Evolutionary conservation across 1,139 yeast genomes (phyloP), one percentile per base, ranked within the genome.

Genomic region (Yamadazyma aaseri): DNA sequence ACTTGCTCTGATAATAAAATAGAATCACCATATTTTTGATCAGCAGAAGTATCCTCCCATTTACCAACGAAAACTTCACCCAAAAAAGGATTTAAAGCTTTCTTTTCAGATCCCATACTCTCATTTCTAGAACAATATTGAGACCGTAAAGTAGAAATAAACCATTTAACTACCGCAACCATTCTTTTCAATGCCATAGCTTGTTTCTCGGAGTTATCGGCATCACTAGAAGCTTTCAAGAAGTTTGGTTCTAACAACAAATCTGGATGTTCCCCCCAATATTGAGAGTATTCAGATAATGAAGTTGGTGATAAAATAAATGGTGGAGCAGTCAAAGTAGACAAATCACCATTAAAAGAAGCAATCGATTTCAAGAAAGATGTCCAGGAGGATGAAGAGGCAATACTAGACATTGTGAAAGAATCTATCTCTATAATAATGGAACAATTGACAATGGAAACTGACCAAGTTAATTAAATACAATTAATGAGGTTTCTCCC

Each of bases 291-390:
- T 63, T 92, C 98, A 18, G 80, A 79, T 50, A 87, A 71, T 3
- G 97, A 90, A 6, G 86, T 83, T 17, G 96, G 90, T 7, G 96
- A 86, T 43, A 92, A 71, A 49, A 92, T 92, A 63, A 92, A 92
- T n/a, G 98, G 97, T 17, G 98, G 98, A 2, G 98, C 98, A 2
- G 98, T 89, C 53, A 92, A 67, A 2, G 96, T 81, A 12, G 96
- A 86, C 47, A 92, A 68, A 57, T 92, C 98, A 26, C 98, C 98
- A 49, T 90, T 89, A 63, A 86, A 92, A 10, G 95, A 79, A 26
- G 97, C 95, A 51, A 92, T 79, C 35, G 96, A 86, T 63, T 87
- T 86, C 49, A 92, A 72, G 58, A 92, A 90, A 15, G 90, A 78
- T 14, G 94, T 81, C 96, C 96, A 87, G 10, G 85, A 70, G 17